Evolutionary conservation across 768 basidiomycete genomes (phyloP), one percentile per base, ranked within the genome.

Genomic region (Rhodotorula graminis): DNA sequence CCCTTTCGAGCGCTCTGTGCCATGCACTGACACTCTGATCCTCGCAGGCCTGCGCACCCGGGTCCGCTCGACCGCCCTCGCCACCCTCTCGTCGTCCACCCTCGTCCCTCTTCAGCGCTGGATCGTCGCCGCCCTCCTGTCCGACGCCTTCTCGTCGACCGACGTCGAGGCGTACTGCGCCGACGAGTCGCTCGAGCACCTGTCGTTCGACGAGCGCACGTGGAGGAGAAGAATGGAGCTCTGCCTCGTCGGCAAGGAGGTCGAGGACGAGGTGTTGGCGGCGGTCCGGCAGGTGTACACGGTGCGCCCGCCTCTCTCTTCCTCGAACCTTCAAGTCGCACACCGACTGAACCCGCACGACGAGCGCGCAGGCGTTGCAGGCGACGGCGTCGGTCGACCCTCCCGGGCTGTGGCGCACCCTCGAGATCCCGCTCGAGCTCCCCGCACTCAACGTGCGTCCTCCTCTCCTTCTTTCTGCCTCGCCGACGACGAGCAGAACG

Each of bases 351-450:
- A 33, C 29, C 12, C 46, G 46, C 15, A 37, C 37, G 23, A 25
- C 31, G 9, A 8, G 4, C 16, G 18, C 19, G 46, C 25, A 65
- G 80, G 79, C 65, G 84, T 85, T 29, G 14, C 55, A 55, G 67
- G 83, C 82, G 75, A 82, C 80, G 57, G 42, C 81, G 74, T 84
- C 25, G 76, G 76, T 66, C 11, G 71, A 77, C 59, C 80, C 77
- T 29, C 78, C 37, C 21, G 37, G 50, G 37, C 65, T 49, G 27
- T 95, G 92, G 91, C 85, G 88, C 57, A 87, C 89, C 74, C 85
- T 94, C 57, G 85, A 84, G 69, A 91, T 94, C 60, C 91, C 92
- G 37, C 89, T 94, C 11, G 93, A 94, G 77, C 85, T 94, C 44
- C 93, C 93, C 1, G 79, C 82, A 69, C 88, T 91, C 85, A 87